These are phyloP conservation scores for Simmondsia chinensis DNA, from an alignment of 148 eudicot genomes.

Conservation along the genomic window DNA sequence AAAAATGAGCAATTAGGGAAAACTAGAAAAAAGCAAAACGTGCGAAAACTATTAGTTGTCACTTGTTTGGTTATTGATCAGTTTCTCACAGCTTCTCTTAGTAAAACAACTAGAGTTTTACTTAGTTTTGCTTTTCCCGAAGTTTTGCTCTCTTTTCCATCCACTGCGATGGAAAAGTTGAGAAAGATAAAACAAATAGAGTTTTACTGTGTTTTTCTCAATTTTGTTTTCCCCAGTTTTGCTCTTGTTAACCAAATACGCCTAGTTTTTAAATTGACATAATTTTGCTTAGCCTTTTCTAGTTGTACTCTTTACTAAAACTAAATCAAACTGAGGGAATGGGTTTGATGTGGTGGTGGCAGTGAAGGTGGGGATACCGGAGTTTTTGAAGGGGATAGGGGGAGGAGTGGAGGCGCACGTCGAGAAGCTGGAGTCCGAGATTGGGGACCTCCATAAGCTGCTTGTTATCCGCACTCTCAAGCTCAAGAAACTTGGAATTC, in stretches of 20 bases:
- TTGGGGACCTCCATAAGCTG: slow-evolving; percentile 69
- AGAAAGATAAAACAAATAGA: too few species aligned
- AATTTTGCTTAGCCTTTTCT: not conserved
- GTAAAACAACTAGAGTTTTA: too few species aligned
- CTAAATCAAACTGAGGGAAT: not conserved
- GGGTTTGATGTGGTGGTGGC: slow-evolving; percentile 12
- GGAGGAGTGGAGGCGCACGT: slow-evolving; percentile 64
- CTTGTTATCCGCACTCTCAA: slow-evolving; percentile 63
- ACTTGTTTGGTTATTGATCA: not conserved
- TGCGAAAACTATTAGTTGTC: too few species aligned
- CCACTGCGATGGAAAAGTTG: too few species aligned
- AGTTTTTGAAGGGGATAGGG: slow-evolving; percentile 65
- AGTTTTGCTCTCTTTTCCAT: too few species aligned
- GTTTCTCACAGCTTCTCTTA: too few species aligned
- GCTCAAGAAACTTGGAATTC: slow-evolving; percentile 77
- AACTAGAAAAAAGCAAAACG: too few species aligned
- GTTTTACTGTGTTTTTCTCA: too few species aligned
- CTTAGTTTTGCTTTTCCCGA: too few species aligned
- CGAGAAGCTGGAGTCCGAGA: slow-evolving; percentile 68
- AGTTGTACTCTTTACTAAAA: not conserved
- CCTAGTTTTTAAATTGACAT: not conserved
- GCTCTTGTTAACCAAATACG: too few species aligned
- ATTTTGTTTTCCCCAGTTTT: too few species aligned
- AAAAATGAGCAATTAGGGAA: too few species aligned
- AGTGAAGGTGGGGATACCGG: slow-evolving; percentile 85